Base-by-base conservation (phyloP, 2,329 filamentous ascomycete species). In the Thelonectria blattea region DNA sequence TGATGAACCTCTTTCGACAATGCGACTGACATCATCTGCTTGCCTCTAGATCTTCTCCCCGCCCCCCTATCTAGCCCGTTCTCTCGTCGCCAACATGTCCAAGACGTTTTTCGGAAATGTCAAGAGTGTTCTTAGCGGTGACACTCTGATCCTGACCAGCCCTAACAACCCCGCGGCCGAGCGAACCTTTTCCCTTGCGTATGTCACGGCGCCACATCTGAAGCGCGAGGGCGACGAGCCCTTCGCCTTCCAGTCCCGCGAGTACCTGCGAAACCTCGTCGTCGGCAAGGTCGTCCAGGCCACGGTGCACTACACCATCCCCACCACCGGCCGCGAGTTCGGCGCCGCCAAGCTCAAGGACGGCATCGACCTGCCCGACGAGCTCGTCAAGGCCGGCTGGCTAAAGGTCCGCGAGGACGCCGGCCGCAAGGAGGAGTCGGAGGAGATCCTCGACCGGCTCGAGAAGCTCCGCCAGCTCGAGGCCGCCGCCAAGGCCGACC, bases 351-450 rank as follows among this genome's bases (percentile, higher is more conserved):
- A 86, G 65, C 83, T 97, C 54, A 88, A 90, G 63, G 90, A 92
- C 71, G 92, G 92, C 51, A 87, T 87, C 32, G 81, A 86, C 57
- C 78, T 99, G 52, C 93, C 95, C 17, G 93, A 98, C 65, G 87
- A 91, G 64, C 85, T 91, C 59, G 87, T 98, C 65, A 88, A 92
- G 73, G 91, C 93, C 71, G 95, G 95, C 67, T 97, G 93, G 93
- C 81, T 93, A 65, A 96, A 95, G 79, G 85, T 99, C 61, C 88
- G 95, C 65, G 95, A 99, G 71, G 95, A 99, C 76, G 93, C 94
- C 60, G 93, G 93, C 63, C 89, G 90, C 66, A 95, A 94, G 73
- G 93, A 97, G 67, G 93, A 97, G 60, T 88, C 89, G 2, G 91
- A 95, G 59, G 89, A 93, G 52, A 83, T 89, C 9, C 81, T 85